Evolutionary conservation across 2,329 filamentous ascomycete genomes (phyloP), one percentile per base, ranked within the genome.

Genomic region (Pseudogymnoascus destructans): DNA sequence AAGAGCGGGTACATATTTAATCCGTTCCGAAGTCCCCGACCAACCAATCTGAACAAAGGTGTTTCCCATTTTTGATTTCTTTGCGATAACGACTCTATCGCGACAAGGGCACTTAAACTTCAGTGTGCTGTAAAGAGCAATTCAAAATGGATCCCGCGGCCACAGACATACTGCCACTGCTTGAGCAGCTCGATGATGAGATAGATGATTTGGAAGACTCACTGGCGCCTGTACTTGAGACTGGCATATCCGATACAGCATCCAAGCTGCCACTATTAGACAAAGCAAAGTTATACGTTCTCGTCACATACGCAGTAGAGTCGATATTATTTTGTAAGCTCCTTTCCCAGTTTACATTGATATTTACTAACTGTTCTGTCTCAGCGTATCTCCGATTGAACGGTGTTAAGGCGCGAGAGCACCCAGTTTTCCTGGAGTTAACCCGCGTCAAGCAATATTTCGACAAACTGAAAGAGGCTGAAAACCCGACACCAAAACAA

Each of bases 211-310:
- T 97, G 52, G 82, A 95, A 68, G 80, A 84, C 33, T 77, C 80
- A 3, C 77, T 97, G 25, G 73, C 80, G 62, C 89, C 92, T n/a
- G 74, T 97, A 5, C 73, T 95, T 23, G 75, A 77, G 33, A 77
- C 78, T 55, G 71, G 79, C 1, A 73, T 96, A 42, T 75, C 81
- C 56, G 81, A 85, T 38, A 80, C 82, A 59, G 82, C 89, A 4
- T 84, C 82, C 58, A 89, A 89, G 68, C 77, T 97, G 25, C 91
- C 92, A 1, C 78, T 97, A n/a, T 78, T 98, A 61, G 92, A 97
- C 75, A 91, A 89, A 74, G 90, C 93, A 6, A 96, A 97, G 73
- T 82, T 96, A 60, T 89, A 95, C 69, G 85, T 93, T n/a, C 77
- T 95, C 17, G 78, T 85, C 57, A 86, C 89, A 15, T 98, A 97